These are phyloP conservation scores for Cercospora berteroae DNA, from an alignment of 2,329 filamentous ascomycete species.

Conservation along the genomic window DNA sequence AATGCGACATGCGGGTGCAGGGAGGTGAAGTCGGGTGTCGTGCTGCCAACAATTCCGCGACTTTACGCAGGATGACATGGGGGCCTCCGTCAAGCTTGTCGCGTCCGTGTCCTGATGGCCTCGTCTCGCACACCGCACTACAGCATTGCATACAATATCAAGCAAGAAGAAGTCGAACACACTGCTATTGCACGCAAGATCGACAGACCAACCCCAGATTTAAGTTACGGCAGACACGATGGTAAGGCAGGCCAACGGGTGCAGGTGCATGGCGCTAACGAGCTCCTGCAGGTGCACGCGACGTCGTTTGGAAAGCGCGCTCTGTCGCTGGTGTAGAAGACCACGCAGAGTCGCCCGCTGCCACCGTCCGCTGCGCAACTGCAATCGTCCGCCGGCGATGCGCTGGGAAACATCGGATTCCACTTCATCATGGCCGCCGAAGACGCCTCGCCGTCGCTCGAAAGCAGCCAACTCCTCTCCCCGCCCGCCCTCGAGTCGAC, in stretches of 20 bases:
- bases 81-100: background rate
- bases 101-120: background rate
- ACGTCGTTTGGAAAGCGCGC: background rate
- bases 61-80: slow-evolving; percentile 2
- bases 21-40: background rate
- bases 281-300: slow-evolving; percentile 1
- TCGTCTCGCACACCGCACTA: background rate
- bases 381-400: background rate
- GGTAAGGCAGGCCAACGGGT: background rate
- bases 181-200: background rate
- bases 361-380: background rate
- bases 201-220: background rate
- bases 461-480: slow-evolving; percentile 2
- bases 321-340: background rate
- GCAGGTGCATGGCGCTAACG: background rate
- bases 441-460: slow-evolving; percentile 7
- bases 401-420: background rate
- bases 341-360: background rate
- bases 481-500: slow-evolving; percentile 6
- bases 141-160: background rate
- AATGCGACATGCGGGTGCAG: slow-evolving; percentile 4
- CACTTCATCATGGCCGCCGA: background rate
- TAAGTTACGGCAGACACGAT: slow-evolving; percentile 1
- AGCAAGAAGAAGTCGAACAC: background rate
- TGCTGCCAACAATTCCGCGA: background rate